Percentiles rank a stretch among this genome's conserved stretches.
These are phyloP conservation scores for Pleurotus salmoneostramineus DNA, from an alignment of 768 basidiomycete species.

Conservation along the genomic window DNA sequence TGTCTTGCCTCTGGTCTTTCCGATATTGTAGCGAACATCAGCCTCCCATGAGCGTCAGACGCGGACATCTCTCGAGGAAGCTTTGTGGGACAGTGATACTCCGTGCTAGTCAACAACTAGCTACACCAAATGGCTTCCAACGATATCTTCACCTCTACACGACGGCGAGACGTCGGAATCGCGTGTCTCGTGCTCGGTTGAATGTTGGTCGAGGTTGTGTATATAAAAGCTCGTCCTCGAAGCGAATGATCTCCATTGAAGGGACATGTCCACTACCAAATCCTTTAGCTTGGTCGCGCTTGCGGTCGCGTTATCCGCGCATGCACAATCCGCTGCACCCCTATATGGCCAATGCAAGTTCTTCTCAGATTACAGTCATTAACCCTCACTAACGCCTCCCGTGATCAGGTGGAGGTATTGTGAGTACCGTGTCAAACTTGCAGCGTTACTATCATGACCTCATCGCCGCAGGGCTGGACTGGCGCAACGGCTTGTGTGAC, in stretches of 20 bases:
- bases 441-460: neutral
- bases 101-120: neutral
- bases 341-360: constrained; percentile 9
- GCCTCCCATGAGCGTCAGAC: constrained; percentile 10
- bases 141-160: constrained; percentile 6
- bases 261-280: neutral
- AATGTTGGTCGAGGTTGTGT: neutral
- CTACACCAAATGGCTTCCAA: neutral
- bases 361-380: neutral
- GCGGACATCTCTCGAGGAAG: constrained; percentile 8
- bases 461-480: constrained; percentile 22
- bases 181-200: neutral
- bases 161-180: constrained; percentile 5
- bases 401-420: neutral
- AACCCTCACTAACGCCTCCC: neutral
- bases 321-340: neutral
- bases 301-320: constrained; percentile 3
- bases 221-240: neutral
- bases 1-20: neutral
- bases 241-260: neutral
- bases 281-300: constrained; percentile 6
- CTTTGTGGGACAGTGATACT: neutral
- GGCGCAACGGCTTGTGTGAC: constrained; percentile 30
- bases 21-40: constrained; percentile 29
- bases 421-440: neutral